Conservation (phyloP, 345 rosid species). For the Crucihimalaya himalaica region DNA sequence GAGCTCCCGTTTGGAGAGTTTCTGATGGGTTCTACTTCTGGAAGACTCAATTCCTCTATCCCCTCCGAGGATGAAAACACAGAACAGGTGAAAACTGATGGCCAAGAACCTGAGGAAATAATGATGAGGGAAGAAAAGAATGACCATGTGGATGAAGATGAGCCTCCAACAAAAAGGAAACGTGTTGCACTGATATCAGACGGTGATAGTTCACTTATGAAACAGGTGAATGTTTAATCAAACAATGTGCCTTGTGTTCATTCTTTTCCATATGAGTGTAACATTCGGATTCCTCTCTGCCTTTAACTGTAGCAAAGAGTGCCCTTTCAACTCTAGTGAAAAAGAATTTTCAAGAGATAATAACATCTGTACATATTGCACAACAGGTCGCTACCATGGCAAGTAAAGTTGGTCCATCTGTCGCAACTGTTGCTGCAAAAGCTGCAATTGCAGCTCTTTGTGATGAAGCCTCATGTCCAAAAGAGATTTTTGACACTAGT, state of each 20-base stretch:
- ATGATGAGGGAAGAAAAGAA: slow-evolving; percentile 46
- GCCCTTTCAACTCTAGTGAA: not conserved
- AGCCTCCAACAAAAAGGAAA: slow-evolving; percentile 60
- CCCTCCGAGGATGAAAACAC: slow-evolving; percentile 35
- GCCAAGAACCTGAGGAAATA: slow-evolving; percentile 38
- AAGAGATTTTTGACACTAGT: slow-evolving; percentile 55
- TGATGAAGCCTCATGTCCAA: slow-evolving; percentile 71
- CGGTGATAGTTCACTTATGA: slow-evolving; percentile 64
- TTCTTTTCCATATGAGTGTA: not conserved
- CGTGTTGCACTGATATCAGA: slow-evolving; percentile 46
- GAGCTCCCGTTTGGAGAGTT: slow-evolving; percentile 90
- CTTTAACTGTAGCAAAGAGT: slow-evolving; percentile 3
- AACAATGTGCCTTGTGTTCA: slow-evolving; percentile 5
- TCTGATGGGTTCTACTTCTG: slow-evolving; percentile 50
- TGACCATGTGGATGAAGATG: slow-evolving; percentile 48
- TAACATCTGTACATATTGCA: slow-evolving; percentile 10
- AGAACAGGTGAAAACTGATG: slow-evolving; percentile 40
- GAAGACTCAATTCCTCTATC: slow-evolving; percentile 41
- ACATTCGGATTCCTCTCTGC: not conserved
- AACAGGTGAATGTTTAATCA: slow-evolving; percentile 55
- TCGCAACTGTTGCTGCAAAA: slow-evolving; percentile 75
- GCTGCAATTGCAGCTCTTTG: slow-evolving; percentile 82
- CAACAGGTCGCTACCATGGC: slow-evolving; percentile 68
- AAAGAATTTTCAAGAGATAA: not conserved
- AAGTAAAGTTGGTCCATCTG: slow-evolving; percentile 59